Evolutionary conservation across 164 flowering plant genomes (phyloP).

Genomic region (grape (Vitis vinifera)): DNA sequence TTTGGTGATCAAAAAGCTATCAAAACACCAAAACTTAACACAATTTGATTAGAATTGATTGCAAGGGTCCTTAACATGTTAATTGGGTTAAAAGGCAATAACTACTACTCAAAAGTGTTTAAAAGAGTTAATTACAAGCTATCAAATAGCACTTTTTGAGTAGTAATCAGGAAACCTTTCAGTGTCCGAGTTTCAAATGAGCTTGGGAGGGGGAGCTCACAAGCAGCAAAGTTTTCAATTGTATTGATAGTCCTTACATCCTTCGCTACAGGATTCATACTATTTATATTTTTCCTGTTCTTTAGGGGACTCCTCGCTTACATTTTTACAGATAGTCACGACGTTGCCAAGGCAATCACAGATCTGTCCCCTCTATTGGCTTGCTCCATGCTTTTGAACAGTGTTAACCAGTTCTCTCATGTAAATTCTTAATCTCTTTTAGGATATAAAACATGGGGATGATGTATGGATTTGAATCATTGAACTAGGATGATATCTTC

Average conservation of each 20-base stretch:
- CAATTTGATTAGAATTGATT: no score
- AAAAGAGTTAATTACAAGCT: no score
- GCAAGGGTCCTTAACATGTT: no score
- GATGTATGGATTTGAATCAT: not conserved
- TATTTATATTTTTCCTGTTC: constrained; percentile 25
- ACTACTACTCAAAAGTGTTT: no score
- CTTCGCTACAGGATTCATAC: constrained; percentile 23
- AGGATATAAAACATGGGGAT: not conserved
- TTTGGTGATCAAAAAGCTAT: no score
- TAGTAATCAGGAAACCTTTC: not conserved
- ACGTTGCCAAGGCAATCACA: constrained; percentile 28
- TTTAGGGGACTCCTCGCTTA: constrained; percentile 23
- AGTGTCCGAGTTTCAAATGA: constrained; percentile 51
- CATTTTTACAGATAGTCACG: constrained; percentile 25
- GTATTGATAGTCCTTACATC: constrained; percentile 24
- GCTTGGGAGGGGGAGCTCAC: constrained; percentile 39
- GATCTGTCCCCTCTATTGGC: constrained; percentile 11
- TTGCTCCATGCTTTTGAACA: constrained; percentile 33
- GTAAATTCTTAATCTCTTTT: not conserved
- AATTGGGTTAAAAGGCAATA: no score
- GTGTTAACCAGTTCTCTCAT: constrained; percentile 45
- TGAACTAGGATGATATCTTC: not conserved
- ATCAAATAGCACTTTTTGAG: no score
- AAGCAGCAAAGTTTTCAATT: constrained; percentile 37
- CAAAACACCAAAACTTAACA: no score